Percentiles rank a stretch among this genome's conserved stretches.
These are phyloP conservation scores for Hymenotorrendiella dingleyae DNA, from an alignment of 2,329 filamentous ascomycete genomes.

Conservation along the genomic window DNA sequence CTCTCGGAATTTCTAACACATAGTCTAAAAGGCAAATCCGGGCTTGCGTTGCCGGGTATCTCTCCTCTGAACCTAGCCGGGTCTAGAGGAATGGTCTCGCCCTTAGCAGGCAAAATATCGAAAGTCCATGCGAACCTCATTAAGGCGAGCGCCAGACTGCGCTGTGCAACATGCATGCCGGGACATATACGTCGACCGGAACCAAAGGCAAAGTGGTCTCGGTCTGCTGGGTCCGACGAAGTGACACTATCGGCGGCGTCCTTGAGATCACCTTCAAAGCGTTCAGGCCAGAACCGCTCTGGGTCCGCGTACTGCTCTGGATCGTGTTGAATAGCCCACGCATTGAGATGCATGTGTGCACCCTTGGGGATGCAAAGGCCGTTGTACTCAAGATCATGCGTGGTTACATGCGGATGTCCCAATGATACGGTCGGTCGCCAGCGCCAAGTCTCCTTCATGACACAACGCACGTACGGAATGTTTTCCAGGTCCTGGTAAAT, in stretches of 20 bases:
- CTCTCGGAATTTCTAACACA: no score
- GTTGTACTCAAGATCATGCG: conserved; percentile 30
- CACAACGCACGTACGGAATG: conserved; percentile 36
- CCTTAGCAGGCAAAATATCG: conserved; percentile 24
- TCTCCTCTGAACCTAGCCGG: no score
- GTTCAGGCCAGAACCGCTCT: conserved; percentile 38
- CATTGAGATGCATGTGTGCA: conserved; percentile 33
- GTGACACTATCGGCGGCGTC: conserved; percentile 17
- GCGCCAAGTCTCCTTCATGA: conserved; percentile 38
- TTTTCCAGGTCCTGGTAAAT: conserved; percentile 31
- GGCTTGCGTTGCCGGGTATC: no score
- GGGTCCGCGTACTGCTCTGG: conserved; percentile 35
- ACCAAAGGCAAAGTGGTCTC: conserved; percentile 30
- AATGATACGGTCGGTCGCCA: conserved; percentile 34
- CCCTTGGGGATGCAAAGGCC: conserved; percentile 36
- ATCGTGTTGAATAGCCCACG: conserved; percentile 34
- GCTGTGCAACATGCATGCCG: conserved; percentile 31
- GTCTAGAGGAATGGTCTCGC: no score
- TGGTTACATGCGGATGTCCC: conserved; percentile 29
- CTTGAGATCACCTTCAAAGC: conserved; percentile 24
- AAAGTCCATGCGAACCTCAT: conserved; percentile 31
- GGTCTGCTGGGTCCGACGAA: conserved; percentile 22
- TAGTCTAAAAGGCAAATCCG: no score
- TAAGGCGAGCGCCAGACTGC: conserved; percentile 27
- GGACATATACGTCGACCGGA: conserved; percentile 30